Conservation (phyloP, 2,329 filamentous ascomycete species). For the Arthrobotrys conoides region DNA sequence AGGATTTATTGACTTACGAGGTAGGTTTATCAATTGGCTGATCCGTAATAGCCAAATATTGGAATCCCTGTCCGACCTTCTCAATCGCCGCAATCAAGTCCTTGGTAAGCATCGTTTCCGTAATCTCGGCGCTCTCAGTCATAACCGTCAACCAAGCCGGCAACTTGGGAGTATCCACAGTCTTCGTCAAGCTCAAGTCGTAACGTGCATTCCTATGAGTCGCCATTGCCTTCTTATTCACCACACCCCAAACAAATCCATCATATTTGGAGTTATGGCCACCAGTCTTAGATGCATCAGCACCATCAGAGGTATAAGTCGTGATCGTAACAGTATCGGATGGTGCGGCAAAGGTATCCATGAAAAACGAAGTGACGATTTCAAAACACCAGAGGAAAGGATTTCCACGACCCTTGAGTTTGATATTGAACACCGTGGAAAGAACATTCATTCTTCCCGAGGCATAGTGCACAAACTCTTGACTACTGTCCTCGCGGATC, state of each 20-base stretch:
- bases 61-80: slow-evolving; percentile 81
- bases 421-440: slow-evolving; percentile 87
- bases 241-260: slow-evolving; percentile 92
- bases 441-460: slow-evolving; percentile 93
- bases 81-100: slow-evolving; percentile 79
- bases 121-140: slow-evolving; percentile 97
- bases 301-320: slow-evolving; percentile 91
- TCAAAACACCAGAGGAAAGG: slow-evolving; percentile 79
- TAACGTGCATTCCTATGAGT: slow-evolving; percentile 91
- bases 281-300: slow-evolving; percentile 78
- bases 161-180: slow-evolving; percentile 92
- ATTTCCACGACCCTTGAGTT: slow-evolving; percentile 88
- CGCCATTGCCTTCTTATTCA: slow-evolving; percentile 96
- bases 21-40: slow-evolving; percentile 88
- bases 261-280: slow-evolving; percentile 78
- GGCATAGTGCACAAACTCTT: slow-evolving; percentile 88
- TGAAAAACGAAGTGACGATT: slow-evolving; percentile 78
- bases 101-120: slow-evolving; percentile 85
- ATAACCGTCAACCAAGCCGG: slow-evolving; percentile 92
- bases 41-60: slow-evolving; percentile 90
- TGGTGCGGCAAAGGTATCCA: slow-evolving; percentile 80
- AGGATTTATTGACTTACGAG: slow-evolving; percentile 73
- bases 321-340: slow-evolving; percentile 81
- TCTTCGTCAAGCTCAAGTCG: slow-evolving; percentile 90
- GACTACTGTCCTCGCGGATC: slow-evolving; percentile 80